Percentiles rank a stretch among this genome's conserved stretches.
Conservation (phyloP, 495 filamentous ascomycete species). For the Aspergillus affinis region DNA sequence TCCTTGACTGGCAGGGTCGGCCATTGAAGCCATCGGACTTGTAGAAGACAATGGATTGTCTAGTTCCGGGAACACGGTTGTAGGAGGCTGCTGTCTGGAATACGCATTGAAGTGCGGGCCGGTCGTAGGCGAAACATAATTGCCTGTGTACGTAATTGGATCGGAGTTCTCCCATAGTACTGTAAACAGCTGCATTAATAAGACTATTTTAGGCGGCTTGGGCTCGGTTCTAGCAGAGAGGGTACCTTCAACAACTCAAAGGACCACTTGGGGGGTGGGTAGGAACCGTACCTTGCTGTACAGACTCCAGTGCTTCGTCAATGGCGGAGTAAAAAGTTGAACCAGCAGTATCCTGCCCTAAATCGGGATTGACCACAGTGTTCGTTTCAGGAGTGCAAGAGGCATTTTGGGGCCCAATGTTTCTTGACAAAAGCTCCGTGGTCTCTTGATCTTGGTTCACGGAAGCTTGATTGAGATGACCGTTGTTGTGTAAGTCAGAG, state of each 20-base stretch:
- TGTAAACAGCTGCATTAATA: neutral
- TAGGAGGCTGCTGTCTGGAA: neutral
- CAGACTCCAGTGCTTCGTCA: neutral
- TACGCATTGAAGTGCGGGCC: neutral
- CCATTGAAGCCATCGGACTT: neutral
- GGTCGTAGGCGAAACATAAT: neutral
- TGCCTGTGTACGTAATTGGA: neutral
- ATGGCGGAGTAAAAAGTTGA: neutral
- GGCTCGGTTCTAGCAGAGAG: neutral
- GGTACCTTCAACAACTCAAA: neutral
- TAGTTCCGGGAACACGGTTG: neutral
- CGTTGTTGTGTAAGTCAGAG: neutral
- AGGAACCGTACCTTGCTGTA: neutral
- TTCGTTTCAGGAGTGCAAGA: neutral
- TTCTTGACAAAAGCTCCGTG: neutral
- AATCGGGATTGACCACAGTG: neutral
- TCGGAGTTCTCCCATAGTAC: neutral
- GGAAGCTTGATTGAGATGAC: neutral
- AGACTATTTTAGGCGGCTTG: neutral
- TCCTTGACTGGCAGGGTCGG: neutral
- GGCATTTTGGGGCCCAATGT: neutral
- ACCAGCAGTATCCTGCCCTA: neutral
- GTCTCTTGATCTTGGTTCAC: neutral
- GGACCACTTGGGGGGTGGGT: neutral
- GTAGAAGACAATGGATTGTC: neutral